Percentiles rank a stretch among this genome's conserved stretches.
Conservation (phyloP, 768 basidiomycete genomes). For the Mycena indigotica region DNA sequence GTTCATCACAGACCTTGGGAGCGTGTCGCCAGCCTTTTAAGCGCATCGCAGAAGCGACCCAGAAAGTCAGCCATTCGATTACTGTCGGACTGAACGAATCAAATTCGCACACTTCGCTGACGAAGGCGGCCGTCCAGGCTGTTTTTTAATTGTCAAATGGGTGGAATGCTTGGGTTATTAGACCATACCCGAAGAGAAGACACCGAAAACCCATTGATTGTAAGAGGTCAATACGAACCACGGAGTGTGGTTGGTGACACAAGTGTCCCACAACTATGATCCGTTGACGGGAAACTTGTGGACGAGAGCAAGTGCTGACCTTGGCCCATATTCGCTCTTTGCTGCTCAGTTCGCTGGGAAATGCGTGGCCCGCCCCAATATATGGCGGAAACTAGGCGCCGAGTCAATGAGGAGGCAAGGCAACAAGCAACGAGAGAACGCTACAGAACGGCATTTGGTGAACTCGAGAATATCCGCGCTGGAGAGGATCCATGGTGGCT, state of each 20-base stretch:
- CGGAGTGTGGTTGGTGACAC: conserved; percentile 47
- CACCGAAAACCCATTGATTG: conserved; percentile 62
- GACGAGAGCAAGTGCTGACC: conserved; percentile 31
- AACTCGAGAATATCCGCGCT: conserved; percentile 57
- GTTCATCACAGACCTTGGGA: conserved; percentile 44
- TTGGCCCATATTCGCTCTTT: conserved; percentile 64
- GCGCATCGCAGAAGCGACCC: conserved; percentile 57
- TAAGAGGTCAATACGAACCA: conserved; percentile 66
- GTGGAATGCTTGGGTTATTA: no score
- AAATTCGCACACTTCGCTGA: conserved; percentile 47
- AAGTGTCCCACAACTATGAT: conserved; percentile 60
- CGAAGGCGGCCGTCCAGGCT: conserved; percentile 60
- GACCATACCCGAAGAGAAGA: conserved; percentile 56
- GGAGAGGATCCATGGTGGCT: conserved; percentile 62
- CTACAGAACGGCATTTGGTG: conserved; percentile 44
- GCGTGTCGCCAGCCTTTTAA: conserved; percentile 34
- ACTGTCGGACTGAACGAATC: conserved; percentile 48
- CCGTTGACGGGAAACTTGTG: background rate
- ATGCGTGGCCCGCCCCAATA: conserved; percentile 34
- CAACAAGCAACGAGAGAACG: conserved; percentile 6
- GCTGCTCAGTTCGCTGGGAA: conserved; percentile 37
- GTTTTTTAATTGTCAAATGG: no score
- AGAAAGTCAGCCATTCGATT: conserved; percentile 53
- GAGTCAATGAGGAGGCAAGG: conserved; percentile 3
- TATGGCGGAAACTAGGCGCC: conserved; percentile 46